A percentile compares a stretch with the other conserved stretches of the same genome.
phyloP scores from a whole-genome alignment of 257 asterid genomes.

The Fraxinus cuspidata region DNA sequence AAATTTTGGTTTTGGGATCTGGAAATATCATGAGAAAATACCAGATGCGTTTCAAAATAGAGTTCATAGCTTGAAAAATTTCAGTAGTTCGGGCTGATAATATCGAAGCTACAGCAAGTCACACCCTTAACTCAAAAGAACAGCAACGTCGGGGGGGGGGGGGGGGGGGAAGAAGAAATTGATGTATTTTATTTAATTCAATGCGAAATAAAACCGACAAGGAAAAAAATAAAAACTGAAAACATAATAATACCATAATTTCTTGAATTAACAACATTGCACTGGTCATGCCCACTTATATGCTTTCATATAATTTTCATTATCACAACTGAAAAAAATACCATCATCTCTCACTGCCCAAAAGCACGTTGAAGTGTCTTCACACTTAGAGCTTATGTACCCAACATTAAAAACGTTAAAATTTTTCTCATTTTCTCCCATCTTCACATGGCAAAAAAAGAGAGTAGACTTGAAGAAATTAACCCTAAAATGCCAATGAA shows the following conservation, averaged over 20 bases:
- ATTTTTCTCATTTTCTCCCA: constrained; percentile 27
- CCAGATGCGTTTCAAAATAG: neutral
- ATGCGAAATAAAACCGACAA: neutral
- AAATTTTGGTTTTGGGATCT: neutral
- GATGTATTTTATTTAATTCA: neutral
- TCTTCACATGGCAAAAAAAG: constrained; percentile 36
- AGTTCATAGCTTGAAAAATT: neutral
- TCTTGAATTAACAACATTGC: neutral
- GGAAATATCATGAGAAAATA: neutral
- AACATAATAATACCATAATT: neutral
- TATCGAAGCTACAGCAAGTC: neutral
- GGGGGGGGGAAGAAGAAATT: neutral
- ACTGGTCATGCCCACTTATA: constrained; percentile 23
- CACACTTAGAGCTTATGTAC: constrained; percentile 39
- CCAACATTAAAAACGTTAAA: constrained; percentile 42
- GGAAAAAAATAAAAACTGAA: neutral
- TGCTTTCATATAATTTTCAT: constrained; percentile 29
- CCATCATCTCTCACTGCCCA: constrained; percentile 48
- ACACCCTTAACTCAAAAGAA: neutral
- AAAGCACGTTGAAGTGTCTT: constrained; percentile 46
- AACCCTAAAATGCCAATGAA: constrained; percentile 46
- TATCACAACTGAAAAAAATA: constrained; percentile 45
- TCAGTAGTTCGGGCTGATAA: neutral
- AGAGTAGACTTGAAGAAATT: constrained; percentile 45
- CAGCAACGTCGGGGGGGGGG: too few relatives aligned